Evolutionary conservation across 1,139 yeast species (phyloP), one percentile per base, ranked within the genome.

Genomic region (Trichomonascaceae sp.): DNA sequence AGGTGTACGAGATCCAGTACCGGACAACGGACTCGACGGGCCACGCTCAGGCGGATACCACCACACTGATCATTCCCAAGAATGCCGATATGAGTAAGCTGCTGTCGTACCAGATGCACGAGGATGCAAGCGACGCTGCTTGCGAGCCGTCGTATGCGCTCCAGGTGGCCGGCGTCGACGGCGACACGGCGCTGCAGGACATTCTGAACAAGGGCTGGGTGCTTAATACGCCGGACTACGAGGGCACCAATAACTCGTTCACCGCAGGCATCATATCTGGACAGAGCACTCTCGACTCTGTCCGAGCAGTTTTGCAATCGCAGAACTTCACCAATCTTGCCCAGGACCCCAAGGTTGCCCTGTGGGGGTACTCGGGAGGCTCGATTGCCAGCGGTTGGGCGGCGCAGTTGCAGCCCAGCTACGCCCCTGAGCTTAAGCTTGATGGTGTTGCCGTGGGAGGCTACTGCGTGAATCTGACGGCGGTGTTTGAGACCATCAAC

Each of bases 351-450:
- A 32, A 33, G 16, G 38, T 38, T 17, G 45, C 40, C 13, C 27
- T 41, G 30, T 41, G 42, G 48, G 59, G 59, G 5, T 54, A 51
- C 42, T 51, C 56, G n/a, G 56, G 56, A 5, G 58, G 55, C 14
- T 25, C 32, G 4, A 31, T 44, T 14, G 53, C 58, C 4, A 30
- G 54, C 13, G 57, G 51, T 16, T 49, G 54, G 54, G 57, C 57
- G 9, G 49, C 51, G 5, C 52, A 51, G 39, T 37, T 52, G 22
- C 49, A 45, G 27, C 37, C 35, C 2, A 18, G 38, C n/a, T 54
- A 54, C 30, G 54, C 56, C 9, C 56, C 57, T 3, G 57, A 54
- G 16, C 27, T 43, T 13, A 29, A 33, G 15, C 33, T 45, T 25
- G 38, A 36, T 9, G 46, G 44, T 9, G 37, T 37, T 8, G 46